phyloP scores from a whole-genome alignment of 768 basidiomycete species.

The Favolaschia claudopus region DNA sequence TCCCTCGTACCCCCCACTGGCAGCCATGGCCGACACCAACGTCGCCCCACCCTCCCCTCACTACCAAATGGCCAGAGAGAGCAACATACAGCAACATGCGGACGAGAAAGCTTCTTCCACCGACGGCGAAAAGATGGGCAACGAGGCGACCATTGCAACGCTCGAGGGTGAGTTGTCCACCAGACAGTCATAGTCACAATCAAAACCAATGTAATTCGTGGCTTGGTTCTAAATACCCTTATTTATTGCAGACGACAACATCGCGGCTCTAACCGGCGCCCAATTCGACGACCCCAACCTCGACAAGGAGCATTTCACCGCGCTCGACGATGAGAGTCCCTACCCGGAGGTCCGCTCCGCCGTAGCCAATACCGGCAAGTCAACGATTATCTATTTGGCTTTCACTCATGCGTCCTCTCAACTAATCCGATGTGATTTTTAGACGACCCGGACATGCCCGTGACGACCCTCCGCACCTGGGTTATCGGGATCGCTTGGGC shows the following conservation, averaged over 20 bases:
- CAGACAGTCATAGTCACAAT: too few species aligned
- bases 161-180: constrained; percentile 35
- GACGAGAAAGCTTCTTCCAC: constrained; percentile 11
- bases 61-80: constrained; percentile 31
- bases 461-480: constrained; percentile 59
- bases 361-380: constrained; percentile 63
- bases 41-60: constrained; percentile 33
- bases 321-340: constrained; percentile 72
- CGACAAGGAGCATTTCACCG: constrained; percentile 46
- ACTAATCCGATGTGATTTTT: constrained; percentile 71
- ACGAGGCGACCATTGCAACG: constrained; percentile 23
- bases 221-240: neutral
- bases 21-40: constrained; percentile 17
- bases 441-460: constrained; percentile 67
- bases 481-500: constrained; percentile 62
- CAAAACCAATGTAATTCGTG: too few species aligned
- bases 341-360: constrained; percentile 80
- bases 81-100: constrained; percentile 19
- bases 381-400: too few species aligned
- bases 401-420: too few species aligned
- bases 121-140: constrained; percentile 36
- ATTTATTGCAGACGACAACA: constrained; percentile 32
- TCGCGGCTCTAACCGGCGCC: constrained; percentile 45
- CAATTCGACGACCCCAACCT: constrained; percentile 55
- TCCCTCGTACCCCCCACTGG: neutral